Percentiles rank a stretch among this genome's conserved stretches.
phyloP scores from a whole-genome alignment of 179 eudicot genomes.

The Spergularia azorica region DNA sequence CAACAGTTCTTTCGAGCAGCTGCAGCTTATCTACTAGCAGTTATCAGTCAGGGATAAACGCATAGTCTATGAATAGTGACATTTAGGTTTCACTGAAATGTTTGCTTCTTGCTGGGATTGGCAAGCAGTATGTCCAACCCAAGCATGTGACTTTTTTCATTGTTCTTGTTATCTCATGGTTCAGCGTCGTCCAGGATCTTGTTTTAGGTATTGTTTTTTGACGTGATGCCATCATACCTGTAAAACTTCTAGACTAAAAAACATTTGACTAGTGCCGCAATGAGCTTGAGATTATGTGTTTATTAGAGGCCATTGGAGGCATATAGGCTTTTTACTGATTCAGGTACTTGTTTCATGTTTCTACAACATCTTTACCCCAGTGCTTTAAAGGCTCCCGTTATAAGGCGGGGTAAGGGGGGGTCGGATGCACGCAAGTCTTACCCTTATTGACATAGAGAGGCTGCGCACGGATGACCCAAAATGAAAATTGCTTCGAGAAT shows the following conservation, averaged over 20 bases:
- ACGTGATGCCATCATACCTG: background rate
- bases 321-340: no score
- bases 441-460: no score
- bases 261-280: background rate
- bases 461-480: no score
- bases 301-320: background rate
- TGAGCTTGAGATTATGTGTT: constrained; percentile 4
- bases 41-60: background rate
- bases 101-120: background rate
- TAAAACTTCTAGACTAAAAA: background rate
- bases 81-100: constrained; percentile 5
- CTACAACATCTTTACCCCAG: no score
- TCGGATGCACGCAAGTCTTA: no score
- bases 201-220: background rate
- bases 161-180: background rate
- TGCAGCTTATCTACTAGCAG: background rate
- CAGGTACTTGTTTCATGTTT: no score
- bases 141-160: background rate
- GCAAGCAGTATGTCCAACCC: constrained; percentile 3
- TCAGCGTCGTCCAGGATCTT: background rate
- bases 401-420: no score
- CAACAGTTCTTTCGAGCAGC: background rate
- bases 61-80: constrained; percentile 10
- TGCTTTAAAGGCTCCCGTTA: no score
- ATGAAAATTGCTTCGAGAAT: no score